A percentile compares a stretch with the other conserved stretches of the same genome.
Evolutionary conservation across 345 rosid genomes (phyloP).

Genomic region (Gossypium anomalum): DNA sequence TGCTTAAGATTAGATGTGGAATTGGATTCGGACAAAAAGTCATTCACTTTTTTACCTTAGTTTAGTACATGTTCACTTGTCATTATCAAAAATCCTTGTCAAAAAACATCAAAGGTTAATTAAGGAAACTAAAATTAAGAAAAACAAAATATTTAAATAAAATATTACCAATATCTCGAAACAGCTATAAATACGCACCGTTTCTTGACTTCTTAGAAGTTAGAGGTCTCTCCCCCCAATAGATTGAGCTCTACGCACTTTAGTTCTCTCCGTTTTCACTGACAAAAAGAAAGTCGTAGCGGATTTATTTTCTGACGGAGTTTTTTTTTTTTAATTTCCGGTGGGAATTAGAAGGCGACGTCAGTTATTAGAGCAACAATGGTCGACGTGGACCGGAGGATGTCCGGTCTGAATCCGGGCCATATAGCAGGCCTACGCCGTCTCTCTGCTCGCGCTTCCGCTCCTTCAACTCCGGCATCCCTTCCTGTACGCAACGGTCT

Average conservation of each 20-base stretch:
- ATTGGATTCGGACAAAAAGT: background rate
- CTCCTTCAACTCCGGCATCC: constrained; percentile 48
- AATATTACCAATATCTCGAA: constrained; percentile 17
- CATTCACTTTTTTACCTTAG: background rate
- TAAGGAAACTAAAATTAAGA: background rate
- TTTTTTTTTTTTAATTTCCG: background rate
- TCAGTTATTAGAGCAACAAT: constrained; percentile 25
- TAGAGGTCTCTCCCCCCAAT: background rate
- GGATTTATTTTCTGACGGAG: background rate
- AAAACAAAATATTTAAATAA: background rate
- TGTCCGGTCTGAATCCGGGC: constrained; percentile 83
- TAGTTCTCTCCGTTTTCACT: constrained; percentile 15
- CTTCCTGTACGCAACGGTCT: constrained; percentile 61
- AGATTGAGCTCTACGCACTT: background rate
- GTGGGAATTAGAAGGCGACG: background rate
- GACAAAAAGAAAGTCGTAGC: background rate
- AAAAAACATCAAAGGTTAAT: background rate
- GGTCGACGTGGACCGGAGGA: constrained; percentile 99
- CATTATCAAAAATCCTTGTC: background rate
- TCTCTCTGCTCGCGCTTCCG: constrained; percentile 88
- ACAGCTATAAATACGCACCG: constrained; percentile 37
- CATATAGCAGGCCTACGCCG: constrained; percentile 95
- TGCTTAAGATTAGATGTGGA: background rate
- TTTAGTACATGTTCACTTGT: background rate
- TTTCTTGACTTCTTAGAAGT: background rate